Evolutionary conservation across 441 rosid genomes (phyloP), one percentile per base, ranked within the genome.

Genomic region (Metrosideros polymorpha): DNA sequence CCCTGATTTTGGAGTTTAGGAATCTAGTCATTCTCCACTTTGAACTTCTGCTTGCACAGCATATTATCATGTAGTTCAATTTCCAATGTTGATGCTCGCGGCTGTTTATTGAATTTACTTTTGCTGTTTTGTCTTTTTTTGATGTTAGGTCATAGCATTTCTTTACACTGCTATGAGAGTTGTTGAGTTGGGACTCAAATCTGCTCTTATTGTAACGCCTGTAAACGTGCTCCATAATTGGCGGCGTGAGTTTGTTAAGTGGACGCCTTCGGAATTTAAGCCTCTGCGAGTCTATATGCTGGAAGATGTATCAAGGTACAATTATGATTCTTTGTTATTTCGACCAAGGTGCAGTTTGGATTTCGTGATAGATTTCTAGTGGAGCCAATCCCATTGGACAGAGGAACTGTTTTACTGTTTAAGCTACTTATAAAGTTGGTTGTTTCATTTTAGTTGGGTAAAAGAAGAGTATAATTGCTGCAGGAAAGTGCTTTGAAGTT

Each of bases 201-300:
- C 98, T 89, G 96, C 94, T 32, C 98, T 98, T 87, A 95, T 98
- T 63, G 99, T 98, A 87, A 94, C 96, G 56, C 99, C 99, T 88
- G 99, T 98, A 84, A 98, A 98, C 91, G 99, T 98, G 91, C 95
- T 97, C 90, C 99, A 98, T 89, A 98, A 98, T 89, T 98, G 99
- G 99, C 94, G 98, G 86, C 92, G 91, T 91, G 99, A 98, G 90
- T 98, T 98, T 89, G 85, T 89, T 91, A 98, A 98, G 92, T 98
- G 99, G 99, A 94, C 87, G 86, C 99, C 99, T 86, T 93, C 94
- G 83, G 99, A 98, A 92, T 90, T 93, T 55, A 98, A 98, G 92
- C 94, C 96, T 47, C 94, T 98, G 85, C 98, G 98, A 84, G 93
- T 97, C 84, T 97, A 89, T 92, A 97, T 98, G 99, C 88, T 98